Evolutionary conservation across 345 rosid genomes (phyloP).

Genomic region (Bruguiera parviflora): DNA sequence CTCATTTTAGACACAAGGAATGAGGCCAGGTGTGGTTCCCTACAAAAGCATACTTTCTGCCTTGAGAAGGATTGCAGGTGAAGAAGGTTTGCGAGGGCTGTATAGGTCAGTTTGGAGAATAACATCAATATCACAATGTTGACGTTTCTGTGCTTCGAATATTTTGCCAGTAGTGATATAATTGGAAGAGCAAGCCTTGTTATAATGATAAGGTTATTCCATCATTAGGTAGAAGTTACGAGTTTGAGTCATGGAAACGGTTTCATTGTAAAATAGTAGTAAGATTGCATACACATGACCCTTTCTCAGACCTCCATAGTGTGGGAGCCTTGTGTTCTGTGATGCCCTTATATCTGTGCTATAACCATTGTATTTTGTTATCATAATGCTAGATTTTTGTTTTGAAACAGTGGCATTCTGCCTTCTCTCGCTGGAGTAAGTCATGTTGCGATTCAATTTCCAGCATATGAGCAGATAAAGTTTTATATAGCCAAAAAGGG

Average conservation of each 20-base stretch:
- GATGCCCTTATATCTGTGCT: neutral
- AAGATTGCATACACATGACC: no score
- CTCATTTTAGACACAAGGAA: constrained; percentile 50
- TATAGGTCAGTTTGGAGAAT: constrained; percentile 59
- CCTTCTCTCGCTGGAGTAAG: constrained; percentile 92
- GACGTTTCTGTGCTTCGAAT: neutral
- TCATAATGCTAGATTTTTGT: constrained; percentile 12
- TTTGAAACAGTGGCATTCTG: constrained; percentile 74
- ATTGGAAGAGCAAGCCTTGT: neutral
- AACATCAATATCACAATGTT: neutral
- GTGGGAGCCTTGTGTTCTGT: neutral
- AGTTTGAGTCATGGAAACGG: no score
- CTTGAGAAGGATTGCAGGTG: constrained; percentile 63
- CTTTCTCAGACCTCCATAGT: no score
- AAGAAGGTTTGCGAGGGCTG: constrained; percentile 87
- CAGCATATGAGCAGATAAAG: constrained; percentile 89
- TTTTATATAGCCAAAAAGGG: constrained; percentile 66
- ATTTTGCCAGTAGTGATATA: constrained; percentile 3
- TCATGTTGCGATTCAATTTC: constrained; percentile 97
- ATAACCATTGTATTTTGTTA: neutral
- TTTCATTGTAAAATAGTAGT: no score
- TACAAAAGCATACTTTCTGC: constrained; percentile 74
- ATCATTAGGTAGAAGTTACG: no score
- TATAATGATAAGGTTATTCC: no score
- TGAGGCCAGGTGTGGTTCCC: constrained; percentile 72